Conservation (phyloP, 2,329 filamentous ascomycete species). For the Xenoacremonium recifei region DNA sequence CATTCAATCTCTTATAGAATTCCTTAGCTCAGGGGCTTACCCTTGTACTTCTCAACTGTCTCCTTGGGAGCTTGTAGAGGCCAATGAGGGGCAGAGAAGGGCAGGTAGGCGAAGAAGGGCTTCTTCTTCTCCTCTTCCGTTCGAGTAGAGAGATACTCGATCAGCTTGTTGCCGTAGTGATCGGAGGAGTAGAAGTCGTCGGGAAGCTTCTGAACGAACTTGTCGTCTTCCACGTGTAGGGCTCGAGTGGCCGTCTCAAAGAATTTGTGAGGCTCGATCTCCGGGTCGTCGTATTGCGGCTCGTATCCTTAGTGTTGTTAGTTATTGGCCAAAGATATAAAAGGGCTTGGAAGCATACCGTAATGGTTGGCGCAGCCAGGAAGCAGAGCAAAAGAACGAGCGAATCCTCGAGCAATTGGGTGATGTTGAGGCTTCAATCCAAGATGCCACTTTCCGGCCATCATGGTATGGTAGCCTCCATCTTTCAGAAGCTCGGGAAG, state of each 20-base stretch:
- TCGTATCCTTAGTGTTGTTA: conserved; percentile 38
- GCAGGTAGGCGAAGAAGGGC: conserved; percentile 60
- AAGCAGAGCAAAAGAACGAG: conserved; percentile 57
- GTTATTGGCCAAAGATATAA: no score
- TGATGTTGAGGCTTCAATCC: conserved; percentile 56
- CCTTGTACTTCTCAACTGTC: conserved; percentile 55
- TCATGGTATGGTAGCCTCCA: conserved; percentile 57
- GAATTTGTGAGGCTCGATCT: conserved; percentile 38
- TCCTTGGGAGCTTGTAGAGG: conserved; percentile 58
- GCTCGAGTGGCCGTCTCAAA: conserved; percentile 28
- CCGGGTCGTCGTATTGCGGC: conserved; percentile 36
- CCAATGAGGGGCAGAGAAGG: conserved; percentile 64
- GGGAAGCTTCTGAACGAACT: conserved; percentile 41
- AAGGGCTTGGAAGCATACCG: no score
- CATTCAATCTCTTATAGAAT: not conserved
- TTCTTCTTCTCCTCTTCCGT: conserved; percentile 30
- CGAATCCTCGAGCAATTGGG: conserved; percentile 57
- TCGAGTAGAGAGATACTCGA: conserved; percentile 52
- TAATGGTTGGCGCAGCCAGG: conserved; percentile 58
- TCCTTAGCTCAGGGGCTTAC: conserved; percentile 29
- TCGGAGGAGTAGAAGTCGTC: conserved; percentile 55
- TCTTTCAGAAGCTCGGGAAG: conserved; percentile 58
- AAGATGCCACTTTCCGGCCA: conserved; percentile 64
- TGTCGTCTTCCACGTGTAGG: conserved; percentile 36
- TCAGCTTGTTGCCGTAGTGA: conserved; percentile 50